Conservation (phyloP, 306 rosid species). For the Acacia acuminata region DNA sequence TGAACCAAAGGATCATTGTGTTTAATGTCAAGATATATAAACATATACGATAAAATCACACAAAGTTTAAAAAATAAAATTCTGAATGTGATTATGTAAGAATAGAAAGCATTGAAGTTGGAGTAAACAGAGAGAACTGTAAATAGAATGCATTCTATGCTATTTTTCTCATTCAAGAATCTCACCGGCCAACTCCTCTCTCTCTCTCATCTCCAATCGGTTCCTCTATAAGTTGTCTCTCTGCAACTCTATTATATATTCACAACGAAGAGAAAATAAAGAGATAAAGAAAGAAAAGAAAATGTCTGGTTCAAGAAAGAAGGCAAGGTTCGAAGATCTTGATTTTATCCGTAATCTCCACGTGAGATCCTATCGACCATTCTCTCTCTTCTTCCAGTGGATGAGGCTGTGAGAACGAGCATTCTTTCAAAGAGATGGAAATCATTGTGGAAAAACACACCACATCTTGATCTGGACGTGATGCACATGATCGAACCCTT, state of each 20-base stretch:
- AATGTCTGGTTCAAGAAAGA: background rate
- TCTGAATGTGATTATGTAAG: background rate
- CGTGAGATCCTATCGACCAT: background rate
- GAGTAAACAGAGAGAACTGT: background rate
- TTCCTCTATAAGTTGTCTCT: background rate
- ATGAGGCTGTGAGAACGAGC: constrained; percentile 7
- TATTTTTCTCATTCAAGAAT: background rate
- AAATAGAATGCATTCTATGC: background rate
- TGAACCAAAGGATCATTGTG: background rate
- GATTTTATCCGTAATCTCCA: background rate
- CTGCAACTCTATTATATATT: background rate
- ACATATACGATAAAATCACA: background rate
- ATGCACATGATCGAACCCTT: background rate
- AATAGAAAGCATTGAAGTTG: background rate
- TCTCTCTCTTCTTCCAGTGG: constrained; percentile 1
- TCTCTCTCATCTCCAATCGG: background rate
- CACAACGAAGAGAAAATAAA: background rate
- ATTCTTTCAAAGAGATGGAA: constrained; percentile 8
- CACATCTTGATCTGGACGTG: background rate
- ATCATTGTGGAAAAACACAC: background rate
- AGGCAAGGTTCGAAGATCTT: background rate
- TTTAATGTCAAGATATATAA: background rate
- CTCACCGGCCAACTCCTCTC: background rate
- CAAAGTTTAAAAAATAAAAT: background rate
- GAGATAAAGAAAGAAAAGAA: background rate